Percentiles rank a stretch among this genome's conserved stretches.
Conservation (phyloP, 1,284 basidiomycete species). For the Ustilago nuda region DNA sequence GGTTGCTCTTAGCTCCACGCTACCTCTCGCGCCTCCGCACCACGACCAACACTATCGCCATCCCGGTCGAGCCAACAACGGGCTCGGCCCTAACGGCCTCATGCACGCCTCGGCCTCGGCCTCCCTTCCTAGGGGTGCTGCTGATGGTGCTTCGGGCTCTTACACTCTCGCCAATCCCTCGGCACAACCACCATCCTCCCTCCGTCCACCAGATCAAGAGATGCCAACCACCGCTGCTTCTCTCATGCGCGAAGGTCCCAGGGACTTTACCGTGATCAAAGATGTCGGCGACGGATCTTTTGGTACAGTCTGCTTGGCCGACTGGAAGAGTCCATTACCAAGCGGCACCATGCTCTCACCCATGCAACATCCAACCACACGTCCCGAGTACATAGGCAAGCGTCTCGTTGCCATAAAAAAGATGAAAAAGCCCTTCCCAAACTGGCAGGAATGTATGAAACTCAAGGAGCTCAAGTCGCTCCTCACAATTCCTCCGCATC, state of each 20-base stretch:
- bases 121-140: constrained; percentile 4
- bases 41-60: constrained; percentile 27
- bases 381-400: constrained; percentile 94
- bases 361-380: constrained; percentile 74
- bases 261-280: constrained; percentile 66
- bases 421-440: constrained; percentile 97
- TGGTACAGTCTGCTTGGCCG: constrained; percentile 97
- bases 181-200: constrained; percentile 3
- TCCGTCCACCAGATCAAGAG: constrained; percentile 33
- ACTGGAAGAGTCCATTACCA: constrained; percentile 92
- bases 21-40: constrained; percentile 24
- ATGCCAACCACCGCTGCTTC: constrained; percentile 62
- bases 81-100: constrained; percentile 17
- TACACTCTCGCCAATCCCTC: constrained; percentile 3
- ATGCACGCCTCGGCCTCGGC: constrained; percentile 16
- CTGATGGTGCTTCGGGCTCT: constrained; percentile 21
- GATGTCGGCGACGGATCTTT: constrained; percentile 71
- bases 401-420: constrained; percentile 95
- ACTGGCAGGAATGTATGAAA: constrained; percentile 94
- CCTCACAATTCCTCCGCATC: constrained; percentile 91
- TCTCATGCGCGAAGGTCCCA: constrained; percentile 61
- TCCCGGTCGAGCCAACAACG: constrained; percentile 15
- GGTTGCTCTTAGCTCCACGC: constrained; percentile 40
- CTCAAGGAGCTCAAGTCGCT: constrained; percentile 98
- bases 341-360: constrained; percentile 66